A percentile compares a stretch with the other conserved stretches of the same genome.
Evolutionary conservation across 208 protist species (phyloP).

Genomic region (Leishmania arabica): DNA sequence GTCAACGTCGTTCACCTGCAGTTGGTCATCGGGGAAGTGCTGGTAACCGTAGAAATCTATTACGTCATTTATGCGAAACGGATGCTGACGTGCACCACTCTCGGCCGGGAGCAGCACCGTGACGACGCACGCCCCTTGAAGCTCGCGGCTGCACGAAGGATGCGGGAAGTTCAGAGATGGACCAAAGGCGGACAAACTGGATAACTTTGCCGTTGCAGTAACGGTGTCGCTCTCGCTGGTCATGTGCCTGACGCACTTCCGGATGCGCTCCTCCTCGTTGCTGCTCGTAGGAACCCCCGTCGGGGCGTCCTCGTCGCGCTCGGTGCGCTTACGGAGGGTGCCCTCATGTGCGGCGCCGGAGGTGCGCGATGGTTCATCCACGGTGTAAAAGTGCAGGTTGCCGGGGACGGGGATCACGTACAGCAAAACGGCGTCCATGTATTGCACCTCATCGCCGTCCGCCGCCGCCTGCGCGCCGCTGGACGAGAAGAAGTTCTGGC

Average conservation of each 20-base stretch:
- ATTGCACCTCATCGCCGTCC: conserved; percentile 20
- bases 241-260: neutral
- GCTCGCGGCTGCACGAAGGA: conserved; percentile 10
- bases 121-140: conserved; percentile 34
- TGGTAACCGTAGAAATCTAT: conserved; percentile 80
- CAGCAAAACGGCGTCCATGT: conserved; percentile 62
- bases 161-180: conserved; percentile 37
- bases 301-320: conserved; percentile 1
- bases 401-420: conserved; percentile 86
- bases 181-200: neutral
- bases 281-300: neutral
- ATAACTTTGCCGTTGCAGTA: neutral
- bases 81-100: conserved; percentile 1
- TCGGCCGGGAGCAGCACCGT: conserved; percentile 26
- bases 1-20: conserved; percentile 26
- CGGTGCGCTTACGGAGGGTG: conserved; percentile 17
- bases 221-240: neutral
- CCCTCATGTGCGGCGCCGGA: conserved; percentile 8
- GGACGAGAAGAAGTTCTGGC: conserved; percentile 42
- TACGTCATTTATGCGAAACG: conserved; percentile 64
- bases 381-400: conserved; percentile 68
- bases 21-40: conserved; percentile 38
- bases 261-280: conserved; percentile 1
- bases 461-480: neutral
- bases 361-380: conserved; percentile 1